A percentile compares a stretch with the other conserved stretches of the same genome.
phyloP scores from a whole-genome alignment of 331 rosid genomes.

The Saraca asoca region DNA sequence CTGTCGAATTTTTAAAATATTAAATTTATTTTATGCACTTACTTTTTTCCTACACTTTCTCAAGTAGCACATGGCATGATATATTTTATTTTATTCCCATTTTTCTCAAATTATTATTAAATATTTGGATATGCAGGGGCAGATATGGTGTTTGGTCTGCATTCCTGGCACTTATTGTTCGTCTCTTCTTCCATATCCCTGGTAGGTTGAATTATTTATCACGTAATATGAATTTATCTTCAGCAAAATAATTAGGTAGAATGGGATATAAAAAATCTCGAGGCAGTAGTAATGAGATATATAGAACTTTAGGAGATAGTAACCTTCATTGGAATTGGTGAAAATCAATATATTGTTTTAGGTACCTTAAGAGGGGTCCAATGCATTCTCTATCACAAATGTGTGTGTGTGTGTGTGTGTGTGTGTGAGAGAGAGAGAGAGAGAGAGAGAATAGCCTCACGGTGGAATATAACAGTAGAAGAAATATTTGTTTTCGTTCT shows the following conservation, averaged over 20 bases:
- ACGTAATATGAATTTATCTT: background rate
- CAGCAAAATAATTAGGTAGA: background rate
- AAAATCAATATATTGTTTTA: slow-evolving; percentile 16
- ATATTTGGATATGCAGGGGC: slow-evolving; percentile 63
- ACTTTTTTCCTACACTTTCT: slow-evolving; percentile 5
- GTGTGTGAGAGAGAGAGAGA: background rate
- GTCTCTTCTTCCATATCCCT: slow-evolving; percentile 77
- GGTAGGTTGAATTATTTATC: slow-evolving; percentile 49
- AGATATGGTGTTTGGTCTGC: slow-evolving; percentile 86
- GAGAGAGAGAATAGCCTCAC: slow-evolving; percentile 20
- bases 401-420: background rate
- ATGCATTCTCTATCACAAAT: slow-evolving; percentile 21
- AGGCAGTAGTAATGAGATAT: slow-evolving; percentile 1
- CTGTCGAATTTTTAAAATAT: background rate
- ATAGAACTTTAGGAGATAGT: background rate
- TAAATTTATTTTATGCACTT: background rate
- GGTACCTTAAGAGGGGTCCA: slow-evolving; percentile 7
- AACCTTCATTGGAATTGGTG: background rate
- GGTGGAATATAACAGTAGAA: slow-evolving; percentile 19
- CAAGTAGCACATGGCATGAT: background rate
- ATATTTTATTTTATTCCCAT: background rate
- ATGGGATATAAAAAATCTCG: slow-evolving; percentile 16
- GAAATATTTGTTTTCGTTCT: slow-evolving; percentile 25
- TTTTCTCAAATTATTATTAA: slow-evolving; percentile 23
- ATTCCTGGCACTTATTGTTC: slow-evolving; percentile 79